Evolutionary conservation across 1,284 basidiomycete species (phyloP), one percentile per base, ranked within the genome.

Genomic region (Ganoderma sp.): DNA sequence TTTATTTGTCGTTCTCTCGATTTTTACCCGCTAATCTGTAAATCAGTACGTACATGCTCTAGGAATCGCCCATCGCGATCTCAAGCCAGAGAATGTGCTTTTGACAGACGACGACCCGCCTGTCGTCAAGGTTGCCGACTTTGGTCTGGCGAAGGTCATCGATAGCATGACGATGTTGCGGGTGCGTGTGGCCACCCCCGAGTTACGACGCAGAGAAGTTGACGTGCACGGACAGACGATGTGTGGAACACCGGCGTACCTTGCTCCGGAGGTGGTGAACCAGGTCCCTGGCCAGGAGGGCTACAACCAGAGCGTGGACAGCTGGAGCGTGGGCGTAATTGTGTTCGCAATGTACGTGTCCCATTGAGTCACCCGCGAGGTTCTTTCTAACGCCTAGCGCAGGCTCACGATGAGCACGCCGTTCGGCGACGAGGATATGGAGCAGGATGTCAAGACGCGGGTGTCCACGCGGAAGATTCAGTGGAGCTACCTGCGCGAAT

Each of bases 301-400:
- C 1, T 98, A 98, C 76, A 86, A 91, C 75, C 87, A 90, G 67
- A 82, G 91, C 19, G 96, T 97, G 61, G 96, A 98, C 77, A 95
- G 93, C 72, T 98, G 95, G 95, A 96, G 94, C 61, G 87, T 95
- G 25, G 96, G 96, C 7, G 94, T 97, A 19, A 97, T 98, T 65
- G 87, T 97, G 0, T 98, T 90, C 74, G 90, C 91, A 56, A 95
- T 95, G 93, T 94, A 75, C 68, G 88, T 78, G 10, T 41, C 39
- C 25, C 28, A 56, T 8, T 22, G 7, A n/a, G 17, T 50, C 60
- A 58, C 58, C 41, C 37, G 22, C 5, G 2, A n/a, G 39, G 19
- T 25, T 4, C 57, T 60, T 17, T 25, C 22, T 32, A 32, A 61
- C 25, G 56, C 43, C 2, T 0, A 10, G 28, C 19, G 12, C 39